Evolutionary conservation across 2,329 filamentous ascomycete species (phyloP).

Genomic region (Fusarium pseudograminearum): DNA sequence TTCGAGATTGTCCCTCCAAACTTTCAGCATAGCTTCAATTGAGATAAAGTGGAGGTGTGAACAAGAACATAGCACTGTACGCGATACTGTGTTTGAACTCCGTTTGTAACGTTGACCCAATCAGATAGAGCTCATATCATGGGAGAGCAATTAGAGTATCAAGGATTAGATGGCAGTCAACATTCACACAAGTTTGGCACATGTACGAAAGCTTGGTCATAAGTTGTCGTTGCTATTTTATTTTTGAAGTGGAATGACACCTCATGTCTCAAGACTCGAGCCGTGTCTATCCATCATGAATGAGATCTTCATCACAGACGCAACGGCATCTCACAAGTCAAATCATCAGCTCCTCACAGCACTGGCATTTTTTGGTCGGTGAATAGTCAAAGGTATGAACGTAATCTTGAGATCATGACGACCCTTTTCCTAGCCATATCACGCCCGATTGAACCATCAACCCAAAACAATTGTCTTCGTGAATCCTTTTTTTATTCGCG

Average conservation of each 20-base stretch:
- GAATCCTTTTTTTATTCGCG: slow-evolving; percentile 58
- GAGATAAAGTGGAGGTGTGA: slow-evolving; percentile 38
- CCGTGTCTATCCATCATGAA: slow-evolving; percentile 6
- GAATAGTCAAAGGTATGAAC: slow-evolving; percentile 49
- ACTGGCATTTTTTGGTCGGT: slow-evolving; percentile 42
- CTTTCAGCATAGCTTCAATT: slow-evolving; percentile 35
- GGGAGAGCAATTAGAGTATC: background rate
- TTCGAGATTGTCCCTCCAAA: slow-evolving; percentile 26
- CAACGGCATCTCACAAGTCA: slow-evolving; percentile 9
- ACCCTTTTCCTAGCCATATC: slow-evolving; percentile 48
- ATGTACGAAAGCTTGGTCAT: background rate
- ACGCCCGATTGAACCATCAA: slow-evolving; percentile 48
- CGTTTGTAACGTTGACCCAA: background rate
- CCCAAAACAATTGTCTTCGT: slow-evolving; percentile 54
- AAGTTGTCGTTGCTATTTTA: slow-evolving; percentile 12
- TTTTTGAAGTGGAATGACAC: slow-evolving; percentile 3
- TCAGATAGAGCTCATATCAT: background rate
- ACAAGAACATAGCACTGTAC: slow-evolving; percentile 34
- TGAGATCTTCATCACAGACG: slow-evolving; percentile 10
- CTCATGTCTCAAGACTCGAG: slow-evolving; percentile 1
- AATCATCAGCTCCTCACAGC: slow-evolving; percentile 36
- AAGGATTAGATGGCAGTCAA: background rate
- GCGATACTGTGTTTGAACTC: slow-evolving; percentile 28
- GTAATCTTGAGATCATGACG: slow-evolving; percentile 49
- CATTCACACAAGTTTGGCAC: background rate